Evolutionary conservation across 164 flowering plant species (phyloP).

Genomic region (Chimonanthus salicifolius): DNA sequence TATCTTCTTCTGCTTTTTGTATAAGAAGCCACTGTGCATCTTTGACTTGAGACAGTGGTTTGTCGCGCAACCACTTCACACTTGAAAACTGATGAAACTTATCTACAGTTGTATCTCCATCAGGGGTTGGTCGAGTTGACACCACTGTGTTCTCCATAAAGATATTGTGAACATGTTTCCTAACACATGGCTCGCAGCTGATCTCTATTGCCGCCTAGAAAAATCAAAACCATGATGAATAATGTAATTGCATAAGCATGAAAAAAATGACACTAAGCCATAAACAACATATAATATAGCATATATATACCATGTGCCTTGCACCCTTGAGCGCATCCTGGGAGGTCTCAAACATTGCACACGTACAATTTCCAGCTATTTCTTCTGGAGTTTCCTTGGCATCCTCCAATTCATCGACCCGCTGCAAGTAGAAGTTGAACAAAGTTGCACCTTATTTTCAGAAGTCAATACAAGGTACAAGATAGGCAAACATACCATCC

Average conservation of each 20-base stretch:
- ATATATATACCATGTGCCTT: conserved; percentile 78
- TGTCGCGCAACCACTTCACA: conserved; percentile 78
- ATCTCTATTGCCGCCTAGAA: conserved; percentile 59
- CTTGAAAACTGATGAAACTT: conserved; percentile 78
- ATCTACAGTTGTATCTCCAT: conserved; percentile 71
- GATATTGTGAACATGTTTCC: conserved; percentile 69
- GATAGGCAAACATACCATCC: conserved; percentile 40
- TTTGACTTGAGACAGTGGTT: conserved; percentile 66
- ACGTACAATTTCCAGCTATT: conserved; percentile 68
- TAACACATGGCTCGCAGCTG: conserved; percentile 82
- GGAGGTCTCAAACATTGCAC: conserved; percentile 77
- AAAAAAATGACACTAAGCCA: neutral
- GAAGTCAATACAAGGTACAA: neutral
- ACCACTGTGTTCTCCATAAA: conserved; percentile 72
- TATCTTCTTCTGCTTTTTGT: conserved; percentile 96
- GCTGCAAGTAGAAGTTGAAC: conserved; percentile 12
- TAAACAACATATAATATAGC: neutral
- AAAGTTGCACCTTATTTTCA: neutral
- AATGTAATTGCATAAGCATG: neutral
- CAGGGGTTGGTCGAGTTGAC: conserved; percentile 76
- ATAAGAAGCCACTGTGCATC: conserved; percentile 97
- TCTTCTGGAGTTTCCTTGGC: conserved; percentile 89
- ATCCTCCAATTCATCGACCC: conserved; percentile 66
- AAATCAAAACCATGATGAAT: neutral
- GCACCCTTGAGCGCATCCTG: conserved; percentile 87